Evolutionary conservation across 148 eudicot species (phyloP).

Genomic region (Chenopodium quinoa): DNA sequence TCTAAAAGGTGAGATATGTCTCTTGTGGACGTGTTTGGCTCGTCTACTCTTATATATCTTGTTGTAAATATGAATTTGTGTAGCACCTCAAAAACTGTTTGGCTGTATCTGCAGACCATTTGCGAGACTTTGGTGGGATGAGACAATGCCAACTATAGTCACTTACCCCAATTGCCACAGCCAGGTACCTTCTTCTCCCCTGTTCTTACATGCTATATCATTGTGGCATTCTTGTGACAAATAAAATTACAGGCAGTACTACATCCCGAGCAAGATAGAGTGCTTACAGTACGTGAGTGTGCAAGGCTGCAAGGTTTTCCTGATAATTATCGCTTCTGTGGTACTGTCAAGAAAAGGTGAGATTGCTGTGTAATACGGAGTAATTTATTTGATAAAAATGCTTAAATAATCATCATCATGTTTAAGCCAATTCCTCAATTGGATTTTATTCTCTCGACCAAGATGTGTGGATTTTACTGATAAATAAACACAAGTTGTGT

Average conservation of each 20-base stretch:
- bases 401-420: background rate
- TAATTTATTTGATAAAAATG: background rate
- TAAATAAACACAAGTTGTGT: too few species aligned
- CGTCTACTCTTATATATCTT: background rate
- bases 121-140: constrained; percentile 98
- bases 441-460: background rate
- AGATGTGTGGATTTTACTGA: background rate
- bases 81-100: background rate
- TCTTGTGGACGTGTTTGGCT: background rate
- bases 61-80: background rate
- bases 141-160: constrained; percentile 66
- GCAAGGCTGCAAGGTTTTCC: constrained; percentile 97
- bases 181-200: constrained; percentile 41
- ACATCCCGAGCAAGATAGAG: constrained; percentile 92
- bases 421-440: background rate
- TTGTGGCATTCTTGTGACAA: constrained; percentile 7
- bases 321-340: constrained; percentile 78
- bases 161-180: constrained; percentile 55
- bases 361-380: background rate
- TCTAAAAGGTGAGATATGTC: constrained; percentile 57
- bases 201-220: background rate
- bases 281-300: constrained; percentile 78
- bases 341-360: constrained; percentile 71
- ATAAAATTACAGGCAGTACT: constrained; percentile 42
- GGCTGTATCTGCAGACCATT: constrained; percentile 51